Conservation (phyloP, 345 rosid genomes). For the Gossypium raimondii region DNA sequence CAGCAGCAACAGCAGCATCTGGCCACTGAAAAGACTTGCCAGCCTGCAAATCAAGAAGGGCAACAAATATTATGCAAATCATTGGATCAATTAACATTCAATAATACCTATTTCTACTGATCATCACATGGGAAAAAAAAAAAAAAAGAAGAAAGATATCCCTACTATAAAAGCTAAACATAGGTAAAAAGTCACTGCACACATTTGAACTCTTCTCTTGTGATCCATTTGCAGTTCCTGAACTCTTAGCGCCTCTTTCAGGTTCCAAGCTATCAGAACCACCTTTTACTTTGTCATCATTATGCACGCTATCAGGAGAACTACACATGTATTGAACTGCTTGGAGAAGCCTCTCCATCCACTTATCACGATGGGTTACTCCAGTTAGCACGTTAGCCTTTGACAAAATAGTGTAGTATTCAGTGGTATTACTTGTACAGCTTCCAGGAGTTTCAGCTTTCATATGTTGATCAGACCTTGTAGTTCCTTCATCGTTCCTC, state of each 20-base stretch:
- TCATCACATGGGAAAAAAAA: not conserved
- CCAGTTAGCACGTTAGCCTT: conserved; percentile 67
- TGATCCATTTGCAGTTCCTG: conserved; percentile 39
- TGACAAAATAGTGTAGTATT: conserved; percentile 50
- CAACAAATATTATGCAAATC: conserved; percentile 14
- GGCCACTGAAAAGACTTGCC: conserved; percentile 69
- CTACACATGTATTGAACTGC: conserved; percentile 61
- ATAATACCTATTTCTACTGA: not conserved
- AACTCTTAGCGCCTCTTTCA: conserved; percentile 26
- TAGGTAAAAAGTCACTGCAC: conserved; percentile 1
- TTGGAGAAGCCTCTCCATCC: conserved; percentile 89
- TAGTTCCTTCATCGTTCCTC: conserved; percentile 57
- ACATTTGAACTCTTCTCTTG: conserved; percentile 49
- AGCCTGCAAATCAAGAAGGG: conserved; percentile 35
- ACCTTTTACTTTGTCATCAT: conserved; percentile 37
- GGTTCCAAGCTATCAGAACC: conserved; percentile 32
- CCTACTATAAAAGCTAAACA: conserved; percentile 2
- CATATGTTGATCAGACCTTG: conserved; percentile 38
- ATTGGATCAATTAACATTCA: conserved; percentile 9
- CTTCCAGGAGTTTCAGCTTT: conserved; percentile 90
- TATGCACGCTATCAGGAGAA: conserved; percentile 34
- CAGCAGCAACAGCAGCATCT: conserved; percentile 75
- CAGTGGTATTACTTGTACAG: conserved; percentile 49
- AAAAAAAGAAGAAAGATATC: not conserved
- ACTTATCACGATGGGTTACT: conserved; percentile 74